Base-by-base conservation (phyloP, 225 moss, liverwort and hornwort genomes). In the Rhytidiadelphus loreus region DNA sequence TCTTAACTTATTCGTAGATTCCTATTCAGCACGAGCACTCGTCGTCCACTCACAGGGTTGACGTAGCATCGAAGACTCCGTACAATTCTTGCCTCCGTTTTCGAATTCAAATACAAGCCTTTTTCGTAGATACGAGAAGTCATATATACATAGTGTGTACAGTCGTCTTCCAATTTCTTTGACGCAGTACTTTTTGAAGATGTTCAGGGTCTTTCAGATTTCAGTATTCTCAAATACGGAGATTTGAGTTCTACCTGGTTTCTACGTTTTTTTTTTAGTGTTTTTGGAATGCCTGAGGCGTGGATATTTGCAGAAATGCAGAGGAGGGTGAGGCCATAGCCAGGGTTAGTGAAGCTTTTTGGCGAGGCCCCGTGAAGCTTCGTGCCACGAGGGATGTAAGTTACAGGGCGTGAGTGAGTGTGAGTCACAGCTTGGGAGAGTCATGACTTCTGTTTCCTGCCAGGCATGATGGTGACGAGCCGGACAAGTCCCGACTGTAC, bases 131-230 rank as follows among this genome's bases (percentile, higher is more conserved):
- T 33, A 39, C 2, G 6, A 0, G 4, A 6, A 5, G 29, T 8
- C 1, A 5, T 41, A 19, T 41, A 41, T 41, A 12, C 1, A 1
- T 1, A 0, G 0, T 0, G 0, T 1, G 19, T 12, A 59, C 41
- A 58, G 0, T 41, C 12, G 12, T 20, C 7, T 29, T 19, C 41
- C 3, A 1, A 20, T 41, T 13, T 9, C 6, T 16, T 9, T 2
- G 1, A 53, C 0, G 2, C 3, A 24, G 6, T 53, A 23, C 16
- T 4, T n/a, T n/a, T n/a, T n/a, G n/a, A n/a, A n/a, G n/a, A n/a
- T n/a, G n/a, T n/a, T n/a, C n/a, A n/a, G n/a, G n/a, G 25, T 16
- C 7, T 76, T 5, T 1, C 53, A 28, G 60, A 80, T 21, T 41
- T 29, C 43, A 20, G 80, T 6, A 41, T 20, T 43, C 13, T 21